phyloP scores from a whole-genome alignment of 352 stramenopile genomes.

The Globisporangium barbulae region DNA sequence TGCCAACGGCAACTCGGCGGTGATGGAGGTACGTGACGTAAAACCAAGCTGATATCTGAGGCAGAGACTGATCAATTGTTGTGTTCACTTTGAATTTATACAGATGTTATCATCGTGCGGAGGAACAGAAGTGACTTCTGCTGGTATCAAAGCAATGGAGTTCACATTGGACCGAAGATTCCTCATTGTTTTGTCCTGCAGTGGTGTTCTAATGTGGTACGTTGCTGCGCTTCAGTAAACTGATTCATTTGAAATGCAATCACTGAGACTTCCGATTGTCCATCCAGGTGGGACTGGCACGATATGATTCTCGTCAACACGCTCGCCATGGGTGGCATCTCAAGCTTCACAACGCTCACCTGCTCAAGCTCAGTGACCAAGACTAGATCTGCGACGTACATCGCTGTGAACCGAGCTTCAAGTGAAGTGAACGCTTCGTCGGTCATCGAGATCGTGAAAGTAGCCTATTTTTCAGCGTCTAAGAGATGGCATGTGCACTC shows the following conservation, averaged over 20 bases:
- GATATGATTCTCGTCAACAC: constrained; percentile 24
- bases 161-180: constrained; percentile 6
- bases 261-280: not conserved
- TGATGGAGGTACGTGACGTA: constrained; percentile 9
- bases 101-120: constrained; percentile 8
- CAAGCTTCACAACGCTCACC: constrained; percentile 19
- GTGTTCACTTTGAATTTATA: not conserved
- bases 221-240: not conserved
- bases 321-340: constrained; percentile 14
- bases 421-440: not conserved
- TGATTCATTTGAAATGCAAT: not conserved
- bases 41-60: not conserved
- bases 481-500: not conserved
- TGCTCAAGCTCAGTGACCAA: not conserved
- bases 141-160: constrained; percentile 6
- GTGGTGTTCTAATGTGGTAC: constrained; percentile 32
- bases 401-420: constrained; percentile 3
- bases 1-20: not conserved
- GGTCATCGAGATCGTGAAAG: constrained; percentile 12
- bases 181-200: constrained; percentile 7
- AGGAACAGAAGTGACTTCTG: not conserved
- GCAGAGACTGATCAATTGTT: not conserved
- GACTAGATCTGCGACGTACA: not conserved
- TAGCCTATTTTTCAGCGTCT: not conserved
- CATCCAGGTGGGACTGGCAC: constrained; percentile 36